Conservation (phyloP, 768 basidiomycete species). For the Solioccasus polychromus region DNA sequence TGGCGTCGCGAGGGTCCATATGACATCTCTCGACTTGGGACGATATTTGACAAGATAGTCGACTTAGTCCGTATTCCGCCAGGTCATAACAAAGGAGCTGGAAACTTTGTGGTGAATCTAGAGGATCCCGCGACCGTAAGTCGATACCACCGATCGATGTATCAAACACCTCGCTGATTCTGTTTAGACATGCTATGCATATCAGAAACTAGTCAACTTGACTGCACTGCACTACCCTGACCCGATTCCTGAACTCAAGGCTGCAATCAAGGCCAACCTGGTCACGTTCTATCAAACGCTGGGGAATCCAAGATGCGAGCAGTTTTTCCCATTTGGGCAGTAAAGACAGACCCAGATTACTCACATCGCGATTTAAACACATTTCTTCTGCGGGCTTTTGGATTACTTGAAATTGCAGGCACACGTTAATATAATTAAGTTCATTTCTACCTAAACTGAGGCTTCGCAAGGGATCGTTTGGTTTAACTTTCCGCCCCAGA, state of each 20-base stretch:
- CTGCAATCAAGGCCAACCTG: constrained; percentile 23
- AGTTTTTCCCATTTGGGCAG: constrained; percentile 16
- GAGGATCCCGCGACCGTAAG: constrained; percentile 13
- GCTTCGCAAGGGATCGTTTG: too few species aligned
- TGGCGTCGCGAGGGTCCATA: constrained; percentile 18
- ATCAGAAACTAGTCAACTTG: constrained; percentile 20
- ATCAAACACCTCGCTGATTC: constrained; percentile 10
- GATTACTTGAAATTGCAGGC: too few species aligned
- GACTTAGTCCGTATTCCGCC: constrained; percentile 6
- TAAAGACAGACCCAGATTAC: too few species aligned
- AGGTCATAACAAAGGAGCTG: constrained; percentile 16
- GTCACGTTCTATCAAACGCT: constrained; percentile 13
- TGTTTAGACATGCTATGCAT: constrained; percentile 16
- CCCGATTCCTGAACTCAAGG: constrained; percentile 16
- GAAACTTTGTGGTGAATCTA: constrained; percentile 13
- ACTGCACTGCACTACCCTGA: constrained; percentile 21
- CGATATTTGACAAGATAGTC: constrained; percentile 1
- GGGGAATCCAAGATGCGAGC: constrained; percentile 8
- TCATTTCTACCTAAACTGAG: too few species aligned
- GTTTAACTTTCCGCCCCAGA: too few species aligned
- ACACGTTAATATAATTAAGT: too few species aligned
- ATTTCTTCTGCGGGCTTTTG: too few species aligned
- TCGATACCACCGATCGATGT: too few species aligned
- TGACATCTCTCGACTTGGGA: not conserved
- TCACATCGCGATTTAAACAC: too few species aligned